Evolutionary conservation across 805 yeast species (phyloP).

Genomic region (Hyphopichia homilentoma): DNA sequence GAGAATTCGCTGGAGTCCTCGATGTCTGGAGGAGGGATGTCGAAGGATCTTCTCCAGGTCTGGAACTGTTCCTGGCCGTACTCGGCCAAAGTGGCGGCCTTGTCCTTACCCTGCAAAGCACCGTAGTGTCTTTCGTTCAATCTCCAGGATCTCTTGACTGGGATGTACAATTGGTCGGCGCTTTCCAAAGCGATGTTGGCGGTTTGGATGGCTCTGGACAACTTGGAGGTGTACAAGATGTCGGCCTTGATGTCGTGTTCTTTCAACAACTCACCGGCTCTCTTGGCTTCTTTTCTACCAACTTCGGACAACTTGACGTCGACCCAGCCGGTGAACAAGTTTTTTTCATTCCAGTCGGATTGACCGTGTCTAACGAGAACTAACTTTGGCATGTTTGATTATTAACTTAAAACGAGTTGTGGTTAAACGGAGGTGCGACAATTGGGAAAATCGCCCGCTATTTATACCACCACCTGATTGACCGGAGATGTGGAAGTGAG

Average conservation of each 20-base stretch:
- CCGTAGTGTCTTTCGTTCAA: conserved; percentile 99
- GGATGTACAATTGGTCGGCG: conserved; percentile 88
- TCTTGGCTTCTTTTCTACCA: conserved; percentile 87
- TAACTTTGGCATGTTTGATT: conserved; percentile 51
- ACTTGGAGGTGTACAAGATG: conserved; percentile 83
- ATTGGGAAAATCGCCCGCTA: not conserved
- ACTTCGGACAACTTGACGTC: conserved; percentile 80
- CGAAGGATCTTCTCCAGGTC: conserved; percentile 96
- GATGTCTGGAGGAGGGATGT: conserved; percentile 91
- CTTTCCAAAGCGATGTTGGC: conserved; percentile 89
- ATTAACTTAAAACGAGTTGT: too few relatives aligned
- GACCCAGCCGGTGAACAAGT: conserved; percentile 98
- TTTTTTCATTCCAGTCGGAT: conserved; percentile 98
- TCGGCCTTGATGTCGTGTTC: conserved; percentile 85
- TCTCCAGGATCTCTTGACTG: conserved; percentile 95
- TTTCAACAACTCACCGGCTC: conserved; percentile 89
- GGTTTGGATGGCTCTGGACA: conserved; percentile 94
- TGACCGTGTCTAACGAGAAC: conserved; percentile 98
- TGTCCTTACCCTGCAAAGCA: conserved; percentile 97
- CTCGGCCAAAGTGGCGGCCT: conserved; percentile 83
- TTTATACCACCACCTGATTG: not conserved
- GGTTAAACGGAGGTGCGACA: not conserved
- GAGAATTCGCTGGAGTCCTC: conserved; percentile 76
- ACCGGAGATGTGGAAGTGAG: conserved; percentile 4
- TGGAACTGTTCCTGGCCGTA: conserved; percentile 93